Conservation (phyloP, 2,329 filamentous ascomycete genomes). For the Ophiosphaerella herpotricha region DNA sequence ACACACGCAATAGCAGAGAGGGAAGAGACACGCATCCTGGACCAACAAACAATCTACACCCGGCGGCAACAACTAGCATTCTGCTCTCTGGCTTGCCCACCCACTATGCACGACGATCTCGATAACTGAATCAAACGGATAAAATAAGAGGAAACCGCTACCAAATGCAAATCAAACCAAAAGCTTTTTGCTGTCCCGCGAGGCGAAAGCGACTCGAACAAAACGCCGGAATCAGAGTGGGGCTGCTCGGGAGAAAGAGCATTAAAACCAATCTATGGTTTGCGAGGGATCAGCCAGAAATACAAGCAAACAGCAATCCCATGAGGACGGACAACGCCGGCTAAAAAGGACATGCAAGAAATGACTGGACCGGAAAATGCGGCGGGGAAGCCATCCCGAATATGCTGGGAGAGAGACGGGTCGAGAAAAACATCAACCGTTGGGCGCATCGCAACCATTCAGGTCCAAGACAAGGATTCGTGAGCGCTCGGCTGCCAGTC, state of each 20-base stretch:
- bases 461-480: slow-evolving; percentile 38
- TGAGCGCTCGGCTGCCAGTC: slow-evolving; percentile 38
- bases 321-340: slow-evolving; percentile 27
- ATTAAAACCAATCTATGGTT: slow-evolving; percentile 41
- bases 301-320: slow-evolving; percentile 19
- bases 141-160: slow-evolving; percentile 32
- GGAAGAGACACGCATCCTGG: slow-evolving; percentile 8
- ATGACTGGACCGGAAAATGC: slow-evolving; percentile 39
- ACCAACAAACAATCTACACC: slow-evolving; percentile 18
- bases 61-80: slow-evolving; percentile 22
- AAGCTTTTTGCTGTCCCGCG: slow-evolving; percentile 37
- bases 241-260: slow-evolving; percentile 31
- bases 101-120: slow-evolving; percentile 32
- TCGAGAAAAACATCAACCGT: slow-evolving; percentile 16
- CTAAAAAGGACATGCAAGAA: slow-evolving; percentile 39
- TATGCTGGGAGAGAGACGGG: slow-evolving; percentile 32
- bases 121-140: slow-evolving; percentile 13
- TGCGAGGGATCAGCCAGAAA: slow-evolving; percentile 25
- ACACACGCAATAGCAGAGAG: slow-evolving; percentile 8
- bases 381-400: slow-evolving; percentile 33
- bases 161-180: slow-evolving; percentile 38
- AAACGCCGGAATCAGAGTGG: slow-evolving; percentile 36
- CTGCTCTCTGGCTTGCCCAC: slow-evolving; percentile 16
- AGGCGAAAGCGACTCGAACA: slow-evolving; percentile 23
- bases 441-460: slow-evolving; percentile 33